A percentile compares a stretch with the other conserved stretches of the same genome.
Conservation (phyloP, 2,329 filamentous ascomycete genomes). For the Lachnellula occidentalis region DNA sequence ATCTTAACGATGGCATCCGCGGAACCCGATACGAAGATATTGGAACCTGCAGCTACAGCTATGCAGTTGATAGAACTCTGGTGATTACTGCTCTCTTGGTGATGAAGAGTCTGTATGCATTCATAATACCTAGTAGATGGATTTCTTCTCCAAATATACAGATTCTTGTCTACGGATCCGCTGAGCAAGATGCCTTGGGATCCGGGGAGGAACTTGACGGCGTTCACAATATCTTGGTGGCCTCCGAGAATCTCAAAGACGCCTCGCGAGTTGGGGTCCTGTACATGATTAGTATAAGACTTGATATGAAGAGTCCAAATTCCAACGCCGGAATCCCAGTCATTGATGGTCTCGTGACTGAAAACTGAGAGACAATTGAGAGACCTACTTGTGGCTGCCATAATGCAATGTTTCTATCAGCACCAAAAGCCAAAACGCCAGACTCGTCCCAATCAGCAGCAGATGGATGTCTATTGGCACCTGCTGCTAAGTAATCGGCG, state of each 20-base stretch:
- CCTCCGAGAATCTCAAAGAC: slow-evolving; percentile 64
- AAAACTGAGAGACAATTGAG: slow-evolving; percentile 30
- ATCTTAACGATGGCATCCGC: slow-evolving; percentile 68
- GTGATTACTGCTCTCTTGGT: slow-evolving; percentile 46
- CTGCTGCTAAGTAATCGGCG: slow-evolving; percentile 47
- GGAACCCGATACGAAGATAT: slow-evolving; percentile 68
- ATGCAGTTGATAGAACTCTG: slow-evolving; percentile 70
- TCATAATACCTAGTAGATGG: slow-evolving; percentile 26
- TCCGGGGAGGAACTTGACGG: slow-evolving; percentile 67
- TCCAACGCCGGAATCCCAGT: neutral
- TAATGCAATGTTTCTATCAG: slow-evolving; percentile 80
- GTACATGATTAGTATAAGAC: neutral
- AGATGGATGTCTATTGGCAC: slow-evolving; percentile 84
- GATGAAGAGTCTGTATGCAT: slow-evolving; percentile 49
- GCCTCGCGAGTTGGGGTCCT: slow-evolving; percentile 40
- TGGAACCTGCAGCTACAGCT: slow-evolving; percentile 32
- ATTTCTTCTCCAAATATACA: slow-evolving; percentile 65
- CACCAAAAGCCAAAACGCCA: slow-evolving; percentile 79
- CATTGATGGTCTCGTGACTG: neutral
- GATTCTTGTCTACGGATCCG: slow-evolving; percentile 73
- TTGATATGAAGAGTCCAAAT: neutral
- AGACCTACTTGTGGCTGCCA: slow-evolving; percentile 72
- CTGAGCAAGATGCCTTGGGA: slow-evolving; percentile 61
- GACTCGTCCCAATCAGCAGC: slow-evolving; percentile 82
- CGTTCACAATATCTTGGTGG: slow-evolving; percentile 76